Percentiles rank a stretch among this genome's conserved stretches.
Conservation (phyloP, 768 basidiomycete species). For the Symmetrospora coprosmae region DNA sequence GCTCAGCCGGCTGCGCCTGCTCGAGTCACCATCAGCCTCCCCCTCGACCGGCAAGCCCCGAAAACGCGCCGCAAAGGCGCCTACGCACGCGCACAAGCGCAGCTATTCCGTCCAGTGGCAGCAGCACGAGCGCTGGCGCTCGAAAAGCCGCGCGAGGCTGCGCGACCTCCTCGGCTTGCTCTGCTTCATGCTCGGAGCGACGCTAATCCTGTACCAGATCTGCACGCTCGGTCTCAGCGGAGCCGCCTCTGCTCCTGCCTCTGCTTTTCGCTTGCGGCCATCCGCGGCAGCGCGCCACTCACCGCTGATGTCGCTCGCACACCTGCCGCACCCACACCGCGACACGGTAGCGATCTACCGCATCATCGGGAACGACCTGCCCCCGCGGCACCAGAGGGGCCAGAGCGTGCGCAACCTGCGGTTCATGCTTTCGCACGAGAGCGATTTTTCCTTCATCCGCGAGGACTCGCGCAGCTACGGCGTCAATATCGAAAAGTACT, state of each 20-base stretch:
- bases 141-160: background rate
- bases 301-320: too few species aligned
- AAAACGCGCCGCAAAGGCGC: background rate
- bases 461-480: constrained; percentile 1
- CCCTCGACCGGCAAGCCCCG: constrained; percentile 4
- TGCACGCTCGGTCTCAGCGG: background rate
- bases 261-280: too few species aligned
- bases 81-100: constrained; percentile 5
- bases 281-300: too few species aligned
- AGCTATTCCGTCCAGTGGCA: constrained; percentile 18
- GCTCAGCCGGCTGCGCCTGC: background rate
- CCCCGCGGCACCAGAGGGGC: constrained; percentile 33
- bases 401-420: constrained; percentile 34
- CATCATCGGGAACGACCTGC: constrained; percentile 36
- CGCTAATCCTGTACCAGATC: background rate
- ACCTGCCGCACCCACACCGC: constrained; percentile 25
- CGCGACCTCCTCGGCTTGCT: constrained; percentile 10
- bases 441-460: constrained; percentile 28
- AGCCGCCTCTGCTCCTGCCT: too few species aligned
- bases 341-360: constrained; percentile 34
- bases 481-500: constrained; percentile 32
- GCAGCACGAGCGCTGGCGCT: constrained; percentile 11
- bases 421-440: constrained; percentile 34
- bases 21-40: too few species aligned
- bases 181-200: background rate